Evolutionary conservation across 805 yeast genomes (phyloP), one percentile per base, ranked within the genome.

Genomic region (Hanseniaspora lachancei): DNA sequence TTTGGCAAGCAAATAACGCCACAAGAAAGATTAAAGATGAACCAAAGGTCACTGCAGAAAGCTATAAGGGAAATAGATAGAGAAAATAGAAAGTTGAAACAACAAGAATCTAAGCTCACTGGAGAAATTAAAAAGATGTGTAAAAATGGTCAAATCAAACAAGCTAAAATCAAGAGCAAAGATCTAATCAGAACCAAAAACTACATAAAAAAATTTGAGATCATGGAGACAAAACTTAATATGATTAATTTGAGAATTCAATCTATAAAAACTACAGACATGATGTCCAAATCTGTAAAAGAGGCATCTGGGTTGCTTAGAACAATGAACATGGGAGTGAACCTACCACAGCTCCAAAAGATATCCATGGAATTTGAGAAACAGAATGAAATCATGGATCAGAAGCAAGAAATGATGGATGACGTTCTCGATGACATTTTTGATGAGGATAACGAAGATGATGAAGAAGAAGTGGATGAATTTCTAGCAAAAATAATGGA

Each of bases 341-440:
- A 95, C 65, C 70, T 93, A 59, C 96, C 96, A 1, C 95, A 86
- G 62, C 72, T 93, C 58, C 84, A 87, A 57, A 78, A 84, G 59
- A 93, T 93, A 21, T 88, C 97, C 2, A 89, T 87, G 85, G 97
- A 93, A 63, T 93, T 93, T 68, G 95, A 93, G 64, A 81, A 80
- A 63, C 95, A 91, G 65, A 87, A 86, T 69, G 98, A 95, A 66
- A 73, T 95, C 62, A 93, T 93, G 97, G 97, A 91, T 68, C 98
- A 93, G 71, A 83, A 95, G 64, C 97, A 95, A 69, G 99, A 95
- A 68, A 87, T 95, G 80, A 93, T 93, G 85, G 98, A 93, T 66
- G 98, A 93, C 66, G 95, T 96, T 20, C 84, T 93, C 63, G 99
- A 93, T 66, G 96, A 91, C 67, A 86, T 93, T 20, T 88, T 93